Conservation (phyloP, 768 basidiomycete genomes). For the Gelatoporia subvermispora region DNA sequence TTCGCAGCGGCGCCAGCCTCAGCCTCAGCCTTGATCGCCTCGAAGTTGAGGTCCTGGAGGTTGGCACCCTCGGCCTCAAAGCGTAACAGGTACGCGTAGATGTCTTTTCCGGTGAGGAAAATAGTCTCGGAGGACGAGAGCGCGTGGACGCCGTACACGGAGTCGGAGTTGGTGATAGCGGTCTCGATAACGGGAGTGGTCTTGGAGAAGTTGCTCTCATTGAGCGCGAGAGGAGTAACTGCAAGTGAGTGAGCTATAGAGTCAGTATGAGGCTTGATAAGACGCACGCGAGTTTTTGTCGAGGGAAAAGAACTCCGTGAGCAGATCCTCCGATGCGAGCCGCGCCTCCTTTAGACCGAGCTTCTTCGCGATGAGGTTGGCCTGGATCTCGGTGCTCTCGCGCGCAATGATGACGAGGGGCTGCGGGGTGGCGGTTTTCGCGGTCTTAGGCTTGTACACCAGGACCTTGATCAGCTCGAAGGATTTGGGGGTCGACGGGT, state of each 20-base stretch:
- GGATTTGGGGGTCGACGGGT: conserved; percentile 43
- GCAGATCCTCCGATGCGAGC: conserved; percentile 79
- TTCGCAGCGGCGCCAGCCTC: conserved; percentile 25
- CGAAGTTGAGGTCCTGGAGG: conserved; percentile 72
- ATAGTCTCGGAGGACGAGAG: conserved; percentile 65
- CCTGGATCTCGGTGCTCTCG: conserved; percentile 81
- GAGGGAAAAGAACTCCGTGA: conserved; percentile 77
- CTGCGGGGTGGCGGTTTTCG: conserved; percentile 79
- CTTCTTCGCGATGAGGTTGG: conserved; percentile 71
- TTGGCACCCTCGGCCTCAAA: conserved; percentile 65
- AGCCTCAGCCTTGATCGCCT: conserved; percentile 47
- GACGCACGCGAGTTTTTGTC: conserved; percentile 83
- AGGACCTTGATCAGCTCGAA: conserved; percentile 83
- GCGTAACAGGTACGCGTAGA: conserved; percentile 63
- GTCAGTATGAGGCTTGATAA: no score
- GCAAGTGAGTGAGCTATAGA: background rate
- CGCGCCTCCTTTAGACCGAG: conserved; percentile 84
- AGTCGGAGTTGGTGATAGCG: conserved; percentile 65
- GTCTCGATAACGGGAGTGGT: conserved; percentile 74
- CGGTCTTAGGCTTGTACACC: conserved; percentile 94
- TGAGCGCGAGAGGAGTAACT: conserved; percentile 84
- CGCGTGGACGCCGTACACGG: conserved; percentile 73
- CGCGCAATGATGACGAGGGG: conserved; percentile 85
- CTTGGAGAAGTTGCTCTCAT: conserved; percentile 57
- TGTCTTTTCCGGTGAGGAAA: conserved; percentile 76